Evolutionary conservation across 345 rosid genomes (phyloP).

Genomic region (Euphorbia lathyris): DNA sequence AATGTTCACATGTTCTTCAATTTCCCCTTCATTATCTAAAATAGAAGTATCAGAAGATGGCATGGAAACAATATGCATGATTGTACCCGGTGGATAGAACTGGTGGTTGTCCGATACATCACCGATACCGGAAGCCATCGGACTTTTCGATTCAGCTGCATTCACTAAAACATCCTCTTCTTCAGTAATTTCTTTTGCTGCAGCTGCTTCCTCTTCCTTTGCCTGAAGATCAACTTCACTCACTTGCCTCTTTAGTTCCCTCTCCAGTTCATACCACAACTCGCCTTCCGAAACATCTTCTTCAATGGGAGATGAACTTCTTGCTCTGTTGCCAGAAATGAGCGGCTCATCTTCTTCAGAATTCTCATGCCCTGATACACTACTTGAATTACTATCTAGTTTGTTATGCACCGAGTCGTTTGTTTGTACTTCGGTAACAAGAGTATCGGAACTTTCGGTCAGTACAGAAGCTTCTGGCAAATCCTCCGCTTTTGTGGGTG

Average conservation of each 20-base stretch:
- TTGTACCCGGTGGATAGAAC: slow-evolving; percentile 87
- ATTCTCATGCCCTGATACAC: slow-evolving; percentile 48
- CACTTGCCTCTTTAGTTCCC: slow-evolving; percentile 70
- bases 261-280: slow-evolving; percentile 83
- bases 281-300: slow-evolving; percentile 68
- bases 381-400: slow-evolving; percentile 34
- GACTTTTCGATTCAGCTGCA: slow-evolving; percentile 35
- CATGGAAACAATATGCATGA: slow-evolving; percentile 68
- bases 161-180: slow-evolving; percentile 58
- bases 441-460: slow-evolving; percentile 44
- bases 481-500: slow-evolving; percentile 43
- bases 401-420: slow-evolving; percentile 28
- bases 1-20: slow-evolving; percentile 45
- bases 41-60: slow-evolving; percentile 25
- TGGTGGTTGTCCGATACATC: slow-evolving; percentile 59
- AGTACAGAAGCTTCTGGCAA: slow-evolving; percentile 45
- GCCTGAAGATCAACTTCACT: slow-evolving; percentile 49
- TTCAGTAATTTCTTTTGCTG: slow-evolving; percentile 63
- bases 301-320: slow-evolving; percentile 37
- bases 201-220: slow-evolving; percentile 76
- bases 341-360: slow-evolving; percentile 72
- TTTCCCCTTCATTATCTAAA: slow-evolving; percentile 16
- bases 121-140: slow-evolving; percentile 22
- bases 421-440: slow-evolving; percentile 30
- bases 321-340: slow-evolving; percentile 36